Conservation (phyloP, 148 eudicot genomes). For the Hydrangea macrophylla region DNA sequence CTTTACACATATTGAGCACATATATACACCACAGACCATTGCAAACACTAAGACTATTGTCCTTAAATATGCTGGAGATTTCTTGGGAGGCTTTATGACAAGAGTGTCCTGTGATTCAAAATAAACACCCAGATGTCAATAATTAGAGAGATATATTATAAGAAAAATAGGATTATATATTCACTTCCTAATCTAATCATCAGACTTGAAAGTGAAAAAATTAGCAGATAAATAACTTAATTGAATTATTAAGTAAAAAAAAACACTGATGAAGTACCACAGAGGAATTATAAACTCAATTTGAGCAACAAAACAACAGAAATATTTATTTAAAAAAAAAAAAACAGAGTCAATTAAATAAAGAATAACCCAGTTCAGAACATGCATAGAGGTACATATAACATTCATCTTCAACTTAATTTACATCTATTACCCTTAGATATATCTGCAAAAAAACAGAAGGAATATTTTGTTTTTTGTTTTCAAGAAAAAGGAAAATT, state of each 20-base stretch:
- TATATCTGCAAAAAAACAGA: not conserved
- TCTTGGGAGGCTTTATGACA: constrained; percentile 61
- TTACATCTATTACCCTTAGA: not conserved
- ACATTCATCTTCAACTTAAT: not conserved
- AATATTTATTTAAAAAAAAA: not conserved
- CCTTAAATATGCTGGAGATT: constrained; percentile 57
- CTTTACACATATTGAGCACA: constrained; percentile 72
- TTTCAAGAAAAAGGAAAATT: not conserved
- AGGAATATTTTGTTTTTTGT: too few species aligned
- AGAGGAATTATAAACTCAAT: not conserved
- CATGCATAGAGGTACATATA: not conserved
- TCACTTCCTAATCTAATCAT: not conserved
- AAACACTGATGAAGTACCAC: not conserved
- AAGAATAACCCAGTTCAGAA: not conserved
- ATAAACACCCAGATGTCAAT: constrained; percentile 18
- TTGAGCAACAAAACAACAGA: not conserved
- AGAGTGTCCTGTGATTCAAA: constrained; percentile 45
- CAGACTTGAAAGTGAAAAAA: not conserved
- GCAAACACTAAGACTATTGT: constrained; percentile 53
- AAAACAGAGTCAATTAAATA: not conserved
- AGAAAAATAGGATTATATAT: not conserved
- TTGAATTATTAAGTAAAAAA: not conserved
- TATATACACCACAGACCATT: constrained; percentile 59
- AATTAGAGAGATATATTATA: not conserved
- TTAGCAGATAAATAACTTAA: not conserved